phyloP scores from a whole-genome alignment of 768 basidiomycete species.

The Dictyophora rubrovolvata region DNA sequence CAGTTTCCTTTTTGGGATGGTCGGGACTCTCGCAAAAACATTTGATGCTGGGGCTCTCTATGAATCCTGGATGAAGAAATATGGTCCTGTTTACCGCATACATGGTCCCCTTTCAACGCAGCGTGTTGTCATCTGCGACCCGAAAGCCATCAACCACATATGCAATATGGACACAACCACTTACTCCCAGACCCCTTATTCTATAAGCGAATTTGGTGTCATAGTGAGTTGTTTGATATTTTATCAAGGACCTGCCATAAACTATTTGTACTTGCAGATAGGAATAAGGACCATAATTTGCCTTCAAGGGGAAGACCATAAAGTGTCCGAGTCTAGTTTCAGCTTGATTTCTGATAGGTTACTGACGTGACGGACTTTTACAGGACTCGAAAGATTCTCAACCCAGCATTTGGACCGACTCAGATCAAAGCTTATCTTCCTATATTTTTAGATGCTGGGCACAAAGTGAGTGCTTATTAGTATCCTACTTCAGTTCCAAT shows the following conservation, averaged over 20 bases:
- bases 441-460: slow-evolving; percentile 7
- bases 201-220: slow-evolving; percentile 26
- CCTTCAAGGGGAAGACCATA: slow-evolving; percentile 34
- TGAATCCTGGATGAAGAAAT: slow-evolving; percentile 38
- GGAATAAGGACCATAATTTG: slow-evolving; percentile 29
- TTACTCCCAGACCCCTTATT: slow-evolving; percentile 14
- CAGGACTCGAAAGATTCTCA: slow-evolving; percentile 3
- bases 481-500: neutral
- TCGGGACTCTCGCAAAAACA: slow-evolving; percentile 19
- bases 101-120: slow-evolving; percentile 18
- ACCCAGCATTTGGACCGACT: slow-evolving; percentile 3
- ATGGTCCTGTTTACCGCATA: slow-evolving; percentile 37
- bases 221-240: slow-evolving; percentile 19
- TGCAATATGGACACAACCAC: slow-evolving; percentile 27
- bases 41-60: slow-evolving; percentile 25
- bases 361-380: neutral
- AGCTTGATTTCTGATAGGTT: neutral
- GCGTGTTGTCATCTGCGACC: slow-evolving; percentile 17
- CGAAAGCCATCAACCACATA: slow-evolving; percentile 41
- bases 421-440: slow-evolving; percentile 2
- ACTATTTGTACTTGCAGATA: slow-evolving; percentile 9
- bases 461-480: neutral
- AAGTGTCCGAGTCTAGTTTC: slow-evolving; percentile 19
- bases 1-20: slow-evolving; percentile 34
- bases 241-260: neutral